Base-by-base conservation (phyloP, 257 asterid genomes). In the Petunia secreta region DNA sequence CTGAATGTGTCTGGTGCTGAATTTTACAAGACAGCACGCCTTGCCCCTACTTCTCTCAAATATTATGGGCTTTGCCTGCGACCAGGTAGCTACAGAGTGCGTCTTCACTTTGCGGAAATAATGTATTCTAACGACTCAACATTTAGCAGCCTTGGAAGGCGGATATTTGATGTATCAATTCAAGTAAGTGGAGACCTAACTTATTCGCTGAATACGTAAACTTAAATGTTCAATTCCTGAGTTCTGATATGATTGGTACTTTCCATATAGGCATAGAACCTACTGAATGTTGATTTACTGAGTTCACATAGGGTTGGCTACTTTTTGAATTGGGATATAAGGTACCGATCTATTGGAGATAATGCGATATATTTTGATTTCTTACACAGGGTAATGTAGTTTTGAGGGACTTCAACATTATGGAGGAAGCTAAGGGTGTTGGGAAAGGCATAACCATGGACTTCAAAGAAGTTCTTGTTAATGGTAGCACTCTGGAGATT, bases 71-170 rank as follows among this genome's bases (percentile, higher is more conserved):
- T 88, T 81, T 95, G 98, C 87, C 40, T 95, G 89, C 89, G 78
- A 68, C 76, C 48, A n/a, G 99, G 99, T 53, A 95, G 95, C 91
- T 95, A 95, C 79, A 91, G 16, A 79, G 99, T 93, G 83, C 94
- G 93, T 16, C 97, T 95, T 64, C 92, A 93, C 88, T 95, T 95
- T 66, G 97, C 99, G 44, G 99, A 95, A 83, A 92, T 95, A 77
- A 86, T 86, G 91, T 95, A 2, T 82, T 75, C 90, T 43, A 83
- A 92, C 78, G 86, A 79, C 86, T 38, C 85, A 78, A 89, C 80
- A 65, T 95, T 79, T 82, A 87, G 87, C 88, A 90, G 97, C 89
- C 89, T 87, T 15, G 98, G 98, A 65, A 86, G 82, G 76, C 92
- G 99, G 84, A 77, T 92, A 79, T 95, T 95, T 64, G 99, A 93